These are phyloP conservation scores for Plasmodium falciparum DNA, from an alignment of 169 alveolate genomes.

Conservation along the genomic window DNA sequence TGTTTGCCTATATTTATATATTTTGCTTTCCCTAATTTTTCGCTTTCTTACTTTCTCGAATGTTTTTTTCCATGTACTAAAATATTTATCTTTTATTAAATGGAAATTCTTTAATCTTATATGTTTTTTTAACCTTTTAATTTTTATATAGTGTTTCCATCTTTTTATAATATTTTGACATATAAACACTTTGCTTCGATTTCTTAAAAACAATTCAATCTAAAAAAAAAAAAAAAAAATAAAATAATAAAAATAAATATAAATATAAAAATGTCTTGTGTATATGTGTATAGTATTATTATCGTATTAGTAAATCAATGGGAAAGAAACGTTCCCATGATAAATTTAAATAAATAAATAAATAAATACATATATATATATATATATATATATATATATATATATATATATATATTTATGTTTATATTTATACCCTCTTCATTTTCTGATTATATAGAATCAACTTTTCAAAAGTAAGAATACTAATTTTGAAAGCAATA, in stretches of 20 bases:
- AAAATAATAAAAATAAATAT: neutral
- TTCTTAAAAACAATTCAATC: conserved; percentile 26
- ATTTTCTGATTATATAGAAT: conserved; percentile 22
- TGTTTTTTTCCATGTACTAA: conserved; percentile 16
- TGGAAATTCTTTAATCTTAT: neutral
- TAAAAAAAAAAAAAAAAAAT: neutral
- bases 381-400: too few species aligned
- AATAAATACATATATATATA: too few species aligned
- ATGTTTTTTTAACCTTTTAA: neutral
- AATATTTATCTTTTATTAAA: conserved; percentile 20
- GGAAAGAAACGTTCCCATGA: neutral
- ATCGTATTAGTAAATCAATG: neutral
- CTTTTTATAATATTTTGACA: conserved; percentile 27
- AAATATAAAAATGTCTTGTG: neutral
- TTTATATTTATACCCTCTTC: conserved; percentile 39
- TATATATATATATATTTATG: too few species aligned
- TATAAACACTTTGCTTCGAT: conserved; percentile 10
- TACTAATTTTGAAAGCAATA: conserved; percentile 3
- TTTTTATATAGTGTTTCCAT: conserved; percentile 17
- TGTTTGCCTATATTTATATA: conserved; percentile 48
- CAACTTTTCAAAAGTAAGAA: neutral
- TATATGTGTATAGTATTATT: neutral
- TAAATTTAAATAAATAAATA: neutral
- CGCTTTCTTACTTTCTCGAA: conserved; percentile 47
- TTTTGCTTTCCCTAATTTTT: conserved; percentile 7